phyloP scores from a whole-genome alignment of 345 rosid species.

The Luvunga scandens region DNA sequence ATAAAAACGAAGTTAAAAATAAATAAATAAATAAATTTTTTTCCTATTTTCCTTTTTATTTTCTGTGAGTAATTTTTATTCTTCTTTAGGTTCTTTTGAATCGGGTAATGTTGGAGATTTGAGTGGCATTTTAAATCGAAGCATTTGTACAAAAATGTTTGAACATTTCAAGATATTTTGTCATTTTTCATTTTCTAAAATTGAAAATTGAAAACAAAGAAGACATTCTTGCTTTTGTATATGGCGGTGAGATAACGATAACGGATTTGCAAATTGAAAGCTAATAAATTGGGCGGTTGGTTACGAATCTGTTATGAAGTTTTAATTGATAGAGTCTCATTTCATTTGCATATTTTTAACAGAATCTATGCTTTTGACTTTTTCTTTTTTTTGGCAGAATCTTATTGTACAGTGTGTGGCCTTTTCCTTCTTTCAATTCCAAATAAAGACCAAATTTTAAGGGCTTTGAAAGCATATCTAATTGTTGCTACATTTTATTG shows the following conservation, averaged over 20 bases:
- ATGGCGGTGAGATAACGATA: too few species aligned
- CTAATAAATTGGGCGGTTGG: neutral
- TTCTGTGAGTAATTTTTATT: neutral
- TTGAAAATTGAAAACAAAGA: neutral
- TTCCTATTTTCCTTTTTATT: neutral
- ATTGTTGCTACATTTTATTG: too few species aligned
- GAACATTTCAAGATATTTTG: neutral
- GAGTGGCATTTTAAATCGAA: constrained; percentile 18
- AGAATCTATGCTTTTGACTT: constrained; percentile 27
- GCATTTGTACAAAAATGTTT: constrained; percentile 17
- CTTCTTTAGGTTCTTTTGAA: neutral
- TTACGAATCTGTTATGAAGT: neutral
- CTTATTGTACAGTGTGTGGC: neutral
- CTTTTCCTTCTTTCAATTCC: neutral
- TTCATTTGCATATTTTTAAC: neutral
- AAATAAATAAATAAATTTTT: neutral
- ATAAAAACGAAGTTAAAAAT: neutral
- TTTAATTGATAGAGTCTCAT: neutral
- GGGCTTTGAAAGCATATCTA: neutral
- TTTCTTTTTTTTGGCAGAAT: neutral
- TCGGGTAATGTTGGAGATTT: constrained; percentile 2
- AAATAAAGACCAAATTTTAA: neutral
- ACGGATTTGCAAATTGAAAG: too few species aligned
- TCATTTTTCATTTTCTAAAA: neutral
- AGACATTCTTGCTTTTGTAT: too few species aligned